Conservation (phyloP, 495 filamentous ascomycete genomes). For the Eremomyces bilateralis region DNA sequence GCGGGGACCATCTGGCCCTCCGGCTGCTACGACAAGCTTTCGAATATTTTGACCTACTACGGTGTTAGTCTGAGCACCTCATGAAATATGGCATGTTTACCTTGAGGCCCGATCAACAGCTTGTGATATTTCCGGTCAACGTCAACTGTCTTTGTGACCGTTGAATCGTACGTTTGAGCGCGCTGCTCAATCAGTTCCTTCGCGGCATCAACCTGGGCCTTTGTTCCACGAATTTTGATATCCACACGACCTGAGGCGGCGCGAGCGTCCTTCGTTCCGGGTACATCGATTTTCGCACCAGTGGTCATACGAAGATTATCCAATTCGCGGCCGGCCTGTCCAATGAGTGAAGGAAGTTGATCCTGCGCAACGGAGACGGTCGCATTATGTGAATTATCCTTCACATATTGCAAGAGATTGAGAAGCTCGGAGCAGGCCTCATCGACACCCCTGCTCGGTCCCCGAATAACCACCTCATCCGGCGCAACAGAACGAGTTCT, state of each 20-base stretch:
- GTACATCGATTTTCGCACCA: slow-evolving; percentile 77
- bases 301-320: slow-evolving; percentile 67
- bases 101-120: slow-evolving; percentile 68
- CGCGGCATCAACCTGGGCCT: slow-evolving; percentile 69
- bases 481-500: slow-evolving; percentile 35
- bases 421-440: slow-evolving; percentile 76
- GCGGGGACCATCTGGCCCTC: slow-evolving; percentile 65
- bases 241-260: slow-evolving; percentile 46
- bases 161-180: slow-evolving; percentile 66
- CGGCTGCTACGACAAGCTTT: slow-evolving; percentile 67
- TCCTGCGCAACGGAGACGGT: slow-evolving; percentile 67
- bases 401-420: slow-evolving; percentile 62
- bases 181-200: slow-evolving; percentile 76
- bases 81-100: slow-evolving; percentile 27
- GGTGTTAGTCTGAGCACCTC: slow-evolving; percentile 20
- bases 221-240: slow-evolving; percentile 76
- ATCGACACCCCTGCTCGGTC: slow-evolving; percentile 78
- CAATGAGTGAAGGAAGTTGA: slow-evolving; percentile 77
- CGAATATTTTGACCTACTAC: slow-evolving; percentile 61
- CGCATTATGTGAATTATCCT: slow-evolving; percentile 59
- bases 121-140: slow-evolving; percentile 85
- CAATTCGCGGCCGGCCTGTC: slow-evolving; percentile 71
- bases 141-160: slow-evolving; percentile 56
- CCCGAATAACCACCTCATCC: slow-evolving; percentile 80
- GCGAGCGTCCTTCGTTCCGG: slow-evolving; percentile 36